Evolutionary conservation across 2,329 filamentous ascomycete genomes (phyloP).

Genomic region (Arthrobotrys conoides): DNA sequence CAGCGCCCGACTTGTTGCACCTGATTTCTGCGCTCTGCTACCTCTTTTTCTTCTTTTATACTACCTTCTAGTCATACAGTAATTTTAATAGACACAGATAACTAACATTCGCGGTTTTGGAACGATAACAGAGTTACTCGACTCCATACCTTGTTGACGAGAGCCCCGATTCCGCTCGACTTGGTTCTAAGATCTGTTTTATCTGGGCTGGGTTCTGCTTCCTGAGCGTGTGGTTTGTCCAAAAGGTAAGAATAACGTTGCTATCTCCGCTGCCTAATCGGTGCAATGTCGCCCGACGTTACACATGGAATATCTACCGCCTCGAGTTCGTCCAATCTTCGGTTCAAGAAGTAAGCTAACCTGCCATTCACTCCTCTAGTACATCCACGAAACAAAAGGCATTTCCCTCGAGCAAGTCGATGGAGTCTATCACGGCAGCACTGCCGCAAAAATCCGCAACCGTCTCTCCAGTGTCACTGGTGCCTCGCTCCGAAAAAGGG

Average conservation of each 20-base stretch:
- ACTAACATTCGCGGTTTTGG: slow-evolving; percentile 23
- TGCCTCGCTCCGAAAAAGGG: slow-evolving; percentile 49
- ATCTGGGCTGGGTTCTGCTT: slow-evolving; percentile 85
- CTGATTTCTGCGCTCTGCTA: not conserved
- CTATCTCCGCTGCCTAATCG: slow-evolving; percentile 45
- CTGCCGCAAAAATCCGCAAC: slow-evolving; percentile 60
- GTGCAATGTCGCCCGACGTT: slow-evolving; percentile 46
- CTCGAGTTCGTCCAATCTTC: not conserved
- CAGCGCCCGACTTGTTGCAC: slow-evolving; percentile 8
- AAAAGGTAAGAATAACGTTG: slow-evolving; percentile 64
- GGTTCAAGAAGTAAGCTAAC: slow-evolving; percentile 10
- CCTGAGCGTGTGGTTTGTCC: slow-evolving; percentile 79
- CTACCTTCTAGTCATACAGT: slow-evolving; percentile 17
- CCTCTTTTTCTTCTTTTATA: not conserved
- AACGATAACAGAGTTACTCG: slow-evolving; percentile 73
- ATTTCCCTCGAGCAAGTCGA: slow-evolving; percentile 84
- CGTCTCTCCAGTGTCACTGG: slow-evolving; percentile 59
- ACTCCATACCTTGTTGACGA: slow-evolving; percentile 84
- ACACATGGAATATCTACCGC: slow-evolving; percentile 8
- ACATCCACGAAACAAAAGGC: slow-evolving; percentile 80
- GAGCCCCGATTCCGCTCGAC: slow-evolving; percentile 77
- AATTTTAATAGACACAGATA: slow-evolving; percentile 6
- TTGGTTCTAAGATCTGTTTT: slow-evolving; percentile 82
- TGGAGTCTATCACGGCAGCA: slow-evolving; percentile 63
- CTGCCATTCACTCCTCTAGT: slow-evolving; percentile 23